Evolutionary conservation across 352 stramenopile species (phyloP), one percentile per base, ranked within the genome.

Genomic region (Phytophthora quininea): DNA sequence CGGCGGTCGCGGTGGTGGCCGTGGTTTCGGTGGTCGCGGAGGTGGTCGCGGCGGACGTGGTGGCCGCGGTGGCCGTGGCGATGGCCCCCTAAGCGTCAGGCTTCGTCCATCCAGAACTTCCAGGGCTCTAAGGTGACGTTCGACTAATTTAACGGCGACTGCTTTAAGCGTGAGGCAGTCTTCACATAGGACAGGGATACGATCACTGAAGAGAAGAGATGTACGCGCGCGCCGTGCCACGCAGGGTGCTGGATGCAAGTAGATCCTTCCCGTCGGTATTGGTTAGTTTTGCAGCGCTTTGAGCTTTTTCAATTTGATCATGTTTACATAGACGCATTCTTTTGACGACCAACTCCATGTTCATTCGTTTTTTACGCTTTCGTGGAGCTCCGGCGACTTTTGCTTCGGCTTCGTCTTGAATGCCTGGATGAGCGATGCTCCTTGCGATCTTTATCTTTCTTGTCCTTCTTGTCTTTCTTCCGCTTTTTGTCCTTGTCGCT

Each of bases 81-180:
- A 76, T 38, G 54, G 78, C 76, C 89, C 10, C 82, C 82, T 24
- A 92, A 91, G 68, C 90, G 91, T 53, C 96, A 98, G 74, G 74
- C 83, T 68, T 87, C 91, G 42, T 84, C 82, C 48, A 99, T 99
- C 78, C 86, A 97, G 58, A 93, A 86, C 73, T 99, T 99, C 80
- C 67, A 93, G 66, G 97, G 97, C 57, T 98, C 84, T 45, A 99
- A 99, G 86, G 95, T 96, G 67, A 98, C 96, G 42, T 99, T 99
- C 73, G 96, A 99, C 86, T 98, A 97, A 85, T 76, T 83, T 80
- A 76, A 74, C 52, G 59, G 52, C 50, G 45, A 65, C 66, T 33
- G 54, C 57, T 59, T 72, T 10, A 27, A 48, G 11, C 1, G 62
- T 24, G 19, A 14, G 19, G 37, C 54, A 64, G 57, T 40, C 31